Conservation (phyloP, 306 rosid species). For the Rosa chinensis region DNA sequence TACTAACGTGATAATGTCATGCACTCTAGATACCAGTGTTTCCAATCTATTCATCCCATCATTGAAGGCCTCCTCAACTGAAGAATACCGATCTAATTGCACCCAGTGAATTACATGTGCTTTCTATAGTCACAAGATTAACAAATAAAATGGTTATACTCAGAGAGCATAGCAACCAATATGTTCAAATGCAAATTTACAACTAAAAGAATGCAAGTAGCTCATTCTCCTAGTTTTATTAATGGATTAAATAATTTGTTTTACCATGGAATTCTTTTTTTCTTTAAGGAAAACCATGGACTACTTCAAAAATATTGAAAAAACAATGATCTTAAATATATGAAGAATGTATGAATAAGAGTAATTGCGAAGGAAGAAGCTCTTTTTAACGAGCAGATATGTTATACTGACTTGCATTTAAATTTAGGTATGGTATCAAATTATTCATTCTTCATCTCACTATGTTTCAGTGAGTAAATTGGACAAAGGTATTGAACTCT, state of each 20-base stretch:
- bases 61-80: constrained; percentile 66
- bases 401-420: not conserved
- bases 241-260: not conserved
- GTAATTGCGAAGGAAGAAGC: constrained; percentile 1
- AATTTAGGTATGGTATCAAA: not conserved
- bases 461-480: not conserved
- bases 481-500: not conserved
- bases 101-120: constrained; percentile 89
- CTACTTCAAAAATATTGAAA: not conserved
- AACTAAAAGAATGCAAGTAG: not conserved
- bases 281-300: not conserved
- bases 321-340: not conserved
- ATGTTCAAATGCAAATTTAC: not conserved
- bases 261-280: not conserved
- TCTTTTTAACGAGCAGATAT: not conserved
- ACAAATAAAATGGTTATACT: constrained; percentile 2
- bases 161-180: constrained; percentile 1
- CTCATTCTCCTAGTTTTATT: not conserved
- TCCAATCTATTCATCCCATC: constrained; percentile 63
- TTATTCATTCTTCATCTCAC: not conserved
- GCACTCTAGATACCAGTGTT: constrained; percentile 69
- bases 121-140: constrained; percentile 52
- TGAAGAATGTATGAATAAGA: not conserved
- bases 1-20: constrained; percentile 79
- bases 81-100: constrained; percentile 70